These are phyloP conservation scores for Ailanthus altissimus DNA, from an alignment of 345 rosid species.

Conservation along the genomic window DNA sequence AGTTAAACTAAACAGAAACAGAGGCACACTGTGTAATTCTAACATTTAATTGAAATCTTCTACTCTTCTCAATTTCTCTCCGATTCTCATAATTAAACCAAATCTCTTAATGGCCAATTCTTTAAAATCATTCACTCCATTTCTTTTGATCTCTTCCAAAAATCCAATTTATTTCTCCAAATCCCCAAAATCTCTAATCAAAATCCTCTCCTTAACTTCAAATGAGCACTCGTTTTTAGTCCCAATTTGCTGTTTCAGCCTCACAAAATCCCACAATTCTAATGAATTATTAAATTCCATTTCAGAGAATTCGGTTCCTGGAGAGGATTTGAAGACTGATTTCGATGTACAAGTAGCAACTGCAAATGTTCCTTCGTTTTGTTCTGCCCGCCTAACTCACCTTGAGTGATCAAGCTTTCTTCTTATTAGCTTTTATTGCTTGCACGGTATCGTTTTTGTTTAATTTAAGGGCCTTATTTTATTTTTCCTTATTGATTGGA, in stretches of 20 bases:
- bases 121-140: conserved; percentile 24
- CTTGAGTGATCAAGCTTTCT: conserved; percentile 69
- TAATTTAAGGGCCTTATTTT: not conserved
- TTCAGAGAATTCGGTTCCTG: conserved; percentile 28
- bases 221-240: conserved; percentile 31
- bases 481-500: not conserved
- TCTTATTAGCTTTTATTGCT: conserved; percentile 72
- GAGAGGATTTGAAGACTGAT: conserved; percentile 33
- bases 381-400: conserved; percentile 48
- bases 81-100: conserved; percentile 40
- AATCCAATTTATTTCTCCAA: conserved; percentile 26
- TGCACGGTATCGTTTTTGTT: conserved; percentile 60
- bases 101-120: conserved; percentile 30
- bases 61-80: not conserved
- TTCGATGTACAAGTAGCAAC: conserved; percentile 53
- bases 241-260: conserved; percentile 34
- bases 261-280: conserved; percentile 29
- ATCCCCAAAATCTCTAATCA: conserved; percentile 18
- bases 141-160: conserved; percentile 15
- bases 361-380: conserved; percentile 46
- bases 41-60: no score
- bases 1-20: no score
- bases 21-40: no score
- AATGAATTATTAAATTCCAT: conserved; percentile 10
- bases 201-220: conserved; percentile 20